phyloP scores from a whole-genome alignment of 345 rosid genomes.

The Reutealis trisperma region DNA sequence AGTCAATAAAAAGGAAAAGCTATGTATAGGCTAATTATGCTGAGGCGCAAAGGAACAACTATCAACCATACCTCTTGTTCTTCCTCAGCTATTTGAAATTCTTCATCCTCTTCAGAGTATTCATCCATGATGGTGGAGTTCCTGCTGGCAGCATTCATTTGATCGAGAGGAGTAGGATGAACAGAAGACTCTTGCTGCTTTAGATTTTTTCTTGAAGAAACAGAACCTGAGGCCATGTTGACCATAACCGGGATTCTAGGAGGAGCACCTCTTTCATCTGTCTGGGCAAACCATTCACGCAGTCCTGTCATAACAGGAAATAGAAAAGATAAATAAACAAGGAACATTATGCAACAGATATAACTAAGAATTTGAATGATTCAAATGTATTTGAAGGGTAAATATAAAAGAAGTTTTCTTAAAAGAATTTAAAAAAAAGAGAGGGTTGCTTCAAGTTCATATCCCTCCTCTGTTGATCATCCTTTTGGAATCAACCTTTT shows the following conservation, averaged over 20 bases:
- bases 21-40: neutral
- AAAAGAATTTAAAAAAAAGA: neutral
- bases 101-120: conserved; percentile 94
- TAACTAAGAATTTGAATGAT: neutral
- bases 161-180: conserved; percentile 59
- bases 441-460: neutral
- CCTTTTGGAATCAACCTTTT: neutral
- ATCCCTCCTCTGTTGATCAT: neutral
- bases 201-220: conserved; percentile 48
- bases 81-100: conserved; percentile 79
- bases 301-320: conserved; percentile 52
- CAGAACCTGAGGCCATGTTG: conserved; percentile 84
- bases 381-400: neutral
- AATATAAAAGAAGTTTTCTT: neutral
- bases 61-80: conserved; percentile 73
- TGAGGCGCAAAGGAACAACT: conserved; percentile 9
- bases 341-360: neutral
- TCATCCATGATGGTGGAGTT: conserved; percentile 82
- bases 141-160: conserved; percentile 59
- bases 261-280: conserved; percentile 90
- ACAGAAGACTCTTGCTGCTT: conserved; percentile 50
- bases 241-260: conserved; percentile 97
- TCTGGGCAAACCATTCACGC: conserved; percentile 96
- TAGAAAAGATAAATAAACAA: conserved; percentile 14
- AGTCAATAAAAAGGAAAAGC: neutral